phyloP scores from a whole-genome alignment of 1,284 basidiomycete genomes.

The Austroboletus niveus region DNA sequence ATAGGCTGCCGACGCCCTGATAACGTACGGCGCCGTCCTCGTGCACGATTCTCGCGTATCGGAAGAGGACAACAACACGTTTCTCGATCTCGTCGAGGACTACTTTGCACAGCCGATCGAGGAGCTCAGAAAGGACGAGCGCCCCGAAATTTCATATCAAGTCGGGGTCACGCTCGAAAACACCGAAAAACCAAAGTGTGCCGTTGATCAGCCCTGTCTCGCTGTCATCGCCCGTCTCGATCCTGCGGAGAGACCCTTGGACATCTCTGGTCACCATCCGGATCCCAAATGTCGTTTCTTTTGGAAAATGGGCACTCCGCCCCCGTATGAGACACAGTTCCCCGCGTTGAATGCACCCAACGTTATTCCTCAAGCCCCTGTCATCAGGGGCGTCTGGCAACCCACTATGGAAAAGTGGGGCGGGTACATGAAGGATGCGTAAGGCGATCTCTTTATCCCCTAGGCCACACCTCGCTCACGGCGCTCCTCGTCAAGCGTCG shows the following conservation, averaged over 20 bases:
- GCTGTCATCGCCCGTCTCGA: conserved; percentile 70
- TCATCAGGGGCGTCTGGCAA: conserved; percentile 23
- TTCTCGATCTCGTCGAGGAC: conserved; percentile 82
- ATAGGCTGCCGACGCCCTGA: conserved; percentile 77
- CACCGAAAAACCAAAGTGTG: conserved; percentile 90
- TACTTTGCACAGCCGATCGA: conserved; percentile 78
- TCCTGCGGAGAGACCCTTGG: conserved; percentile 76
- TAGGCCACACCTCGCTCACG: background rate
- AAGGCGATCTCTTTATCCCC: conserved; percentile 30
- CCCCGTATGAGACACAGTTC: conserved; percentile 77
- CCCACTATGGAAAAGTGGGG: conserved; percentile 81
- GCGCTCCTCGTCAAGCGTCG: conserved; percentile 51
- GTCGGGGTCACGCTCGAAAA: conserved; percentile 89
- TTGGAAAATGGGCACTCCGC: conserved; percentile 78
- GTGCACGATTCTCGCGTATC: conserved; percentile 82
- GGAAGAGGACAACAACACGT: conserved; percentile 73
- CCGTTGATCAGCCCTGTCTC: conserved; percentile 71
- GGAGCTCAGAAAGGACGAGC: conserved; percentile 69
- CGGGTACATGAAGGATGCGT: conserved; percentile 81
- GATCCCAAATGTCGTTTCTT: conserved; percentile 95
- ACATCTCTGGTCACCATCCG: conserved; percentile 72
- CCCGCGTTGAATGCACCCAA: conserved; percentile 77
- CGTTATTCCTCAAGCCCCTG: conserved; percentile 61
- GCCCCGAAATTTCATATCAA: conserved; percentile 77
- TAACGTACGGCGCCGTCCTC: conserved; percentile 79